Conservation (phyloP, 163 green algal genomes). For the Scenedesmus sp. region DNA sequence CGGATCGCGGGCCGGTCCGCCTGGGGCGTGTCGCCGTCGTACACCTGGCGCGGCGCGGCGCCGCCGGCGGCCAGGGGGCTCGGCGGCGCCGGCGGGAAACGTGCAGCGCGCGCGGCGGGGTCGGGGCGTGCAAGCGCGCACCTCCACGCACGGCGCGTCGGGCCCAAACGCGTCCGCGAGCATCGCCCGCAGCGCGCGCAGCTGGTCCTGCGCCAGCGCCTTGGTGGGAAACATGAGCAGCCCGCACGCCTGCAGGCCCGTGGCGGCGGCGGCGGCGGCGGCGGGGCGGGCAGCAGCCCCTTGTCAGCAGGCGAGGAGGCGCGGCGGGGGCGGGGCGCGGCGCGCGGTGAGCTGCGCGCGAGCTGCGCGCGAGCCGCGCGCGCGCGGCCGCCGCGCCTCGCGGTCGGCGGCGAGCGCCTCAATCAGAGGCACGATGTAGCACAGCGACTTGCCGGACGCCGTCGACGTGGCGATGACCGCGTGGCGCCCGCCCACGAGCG, state of each 20-base stretch:
- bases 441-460: slow-evolving; percentile 93
- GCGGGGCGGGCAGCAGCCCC: too few species aligned
- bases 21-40: slow-evolving; percentile 89
- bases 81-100: too few species aligned
- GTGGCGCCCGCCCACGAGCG: slow-evolving; percentile 60
- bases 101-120: too few species aligned
- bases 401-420: slow-evolving; percentile 67
- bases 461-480: slow-evolving; percentile 91
- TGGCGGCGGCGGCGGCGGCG: too few species aligned
- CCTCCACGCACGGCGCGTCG: slow-evolving; percentile 54
- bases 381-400: not conserved
- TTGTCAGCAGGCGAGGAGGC: not conserved
- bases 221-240: slow-evolving; percentile 98
- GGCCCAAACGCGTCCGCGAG: slow-evolving; percentile 58
- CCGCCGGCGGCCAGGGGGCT: too few species aligned
- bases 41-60: slow-evolving; percentile 68
- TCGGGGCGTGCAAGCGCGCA: too few species aligned
- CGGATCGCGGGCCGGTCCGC: slow-evolving; percentile 61
- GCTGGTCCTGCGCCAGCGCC: slow-evolving; percentile 90
- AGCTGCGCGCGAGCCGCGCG: too few species aligned
- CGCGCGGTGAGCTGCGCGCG: too few species aligned
- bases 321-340: not conserved
- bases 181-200: slow-evolving; percentile 71
- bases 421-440: slow-evolving; percentile 89
- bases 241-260: slow-evolving; percentile 69